Evolutionary conservation across 148 eudicot genomes (phyloP).

Genomic region (Rheum nobile): DNA sequence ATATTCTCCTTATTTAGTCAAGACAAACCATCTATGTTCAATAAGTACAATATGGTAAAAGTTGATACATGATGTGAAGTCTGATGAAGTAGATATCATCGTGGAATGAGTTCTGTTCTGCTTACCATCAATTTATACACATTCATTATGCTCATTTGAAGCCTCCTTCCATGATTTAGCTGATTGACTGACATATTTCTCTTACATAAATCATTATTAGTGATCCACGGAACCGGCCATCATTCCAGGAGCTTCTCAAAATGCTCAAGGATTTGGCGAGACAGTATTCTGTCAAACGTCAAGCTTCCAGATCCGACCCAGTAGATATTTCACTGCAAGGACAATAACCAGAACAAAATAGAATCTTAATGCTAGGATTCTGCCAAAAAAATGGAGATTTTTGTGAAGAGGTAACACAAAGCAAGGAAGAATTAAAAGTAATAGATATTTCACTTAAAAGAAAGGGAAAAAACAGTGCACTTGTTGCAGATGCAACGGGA

Average conservation of each 20-base stretch:
- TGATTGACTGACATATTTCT: not conserved
- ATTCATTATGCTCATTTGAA: not conserved
- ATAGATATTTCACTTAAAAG: not conserved
- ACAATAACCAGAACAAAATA: not conserved
- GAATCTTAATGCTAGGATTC: not conserved
- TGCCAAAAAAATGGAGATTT: not conserved
- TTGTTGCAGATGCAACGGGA: not conserved
- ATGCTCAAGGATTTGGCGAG: conserved; percentile 68
- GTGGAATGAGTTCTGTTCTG: not conserved
- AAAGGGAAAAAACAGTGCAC: not conserved
- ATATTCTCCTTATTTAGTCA: not conserved
- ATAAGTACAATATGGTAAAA: too few relatives aligned
- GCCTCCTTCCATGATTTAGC: not conserved
- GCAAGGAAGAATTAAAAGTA: not conserved
- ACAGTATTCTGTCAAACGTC: conserved; percentile 41
- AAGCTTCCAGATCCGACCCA: conserved; percentile 29
- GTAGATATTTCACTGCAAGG: not conserved
- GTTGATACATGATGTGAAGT: not conserved
- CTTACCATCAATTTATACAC: not conserved
- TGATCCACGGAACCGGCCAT: conserved; percentile 63
- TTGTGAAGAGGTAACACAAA: not conserved
- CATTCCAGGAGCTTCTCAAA: conserved; percentile 77
- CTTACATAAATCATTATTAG: conserved; percentile 9
- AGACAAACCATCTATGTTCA: too few relatives aligned
- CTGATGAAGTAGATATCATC: not conserved